Percentiles rank a stretch among this genome's conserved stretches.
phyloP scores from a whole-genome alignment of 75 land plant genomes.

The Ceratopteris richardii region DNA sequence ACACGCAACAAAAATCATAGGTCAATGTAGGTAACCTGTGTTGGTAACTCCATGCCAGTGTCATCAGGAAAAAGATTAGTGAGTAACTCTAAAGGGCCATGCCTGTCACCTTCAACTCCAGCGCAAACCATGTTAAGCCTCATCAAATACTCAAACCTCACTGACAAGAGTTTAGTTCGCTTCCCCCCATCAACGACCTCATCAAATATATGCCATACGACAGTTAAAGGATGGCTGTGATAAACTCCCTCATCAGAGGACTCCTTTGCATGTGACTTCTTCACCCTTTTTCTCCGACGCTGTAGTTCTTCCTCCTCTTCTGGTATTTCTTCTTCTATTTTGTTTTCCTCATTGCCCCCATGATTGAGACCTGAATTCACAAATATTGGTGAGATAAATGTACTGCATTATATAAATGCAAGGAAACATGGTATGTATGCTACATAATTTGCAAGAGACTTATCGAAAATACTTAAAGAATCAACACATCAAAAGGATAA shows the following conservation, averaged over 20 bases:
- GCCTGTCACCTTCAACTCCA: constrained; percentile 56
- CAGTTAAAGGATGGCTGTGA: constrained; percentile 74
- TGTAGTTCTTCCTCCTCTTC: constrained; percentile 93
- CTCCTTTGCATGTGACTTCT: constrained; percentile 53
- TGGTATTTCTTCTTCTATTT: constrained; percentile 53
- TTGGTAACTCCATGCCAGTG: constrained; percentile 88
- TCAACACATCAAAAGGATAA: too few species aligned
- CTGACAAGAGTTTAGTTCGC: constrained; percentile 44
- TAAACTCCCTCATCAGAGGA: constrained; percentile 41
- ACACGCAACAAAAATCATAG: too few species aligned
- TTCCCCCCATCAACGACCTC: constrained; percentile 16
- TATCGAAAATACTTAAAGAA: too few species aligned
- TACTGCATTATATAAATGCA: too few species aligned
- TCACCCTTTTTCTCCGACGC: constrained; percentile 71
- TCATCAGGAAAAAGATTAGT: constrained; percentile 94
- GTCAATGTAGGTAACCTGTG: constrained; percentile 45
- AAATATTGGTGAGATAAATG: too few species aligned
- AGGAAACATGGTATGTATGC: too few species aligned
- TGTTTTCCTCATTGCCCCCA: constrained; percentile 36
- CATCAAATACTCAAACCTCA: constrained; percentile 76
- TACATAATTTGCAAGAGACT: too few species aligned
- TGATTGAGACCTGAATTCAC: neutral
- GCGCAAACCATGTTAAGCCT: constrained; percentile 82
- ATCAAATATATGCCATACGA: constrained; percentile 68
- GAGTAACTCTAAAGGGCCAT: constrained; percentile 41